Evolutionary conservation across 2,329 filamentous ascomycete genomes (phyloP).

Genomic region (Stachybotrys echinatus): DNA sequence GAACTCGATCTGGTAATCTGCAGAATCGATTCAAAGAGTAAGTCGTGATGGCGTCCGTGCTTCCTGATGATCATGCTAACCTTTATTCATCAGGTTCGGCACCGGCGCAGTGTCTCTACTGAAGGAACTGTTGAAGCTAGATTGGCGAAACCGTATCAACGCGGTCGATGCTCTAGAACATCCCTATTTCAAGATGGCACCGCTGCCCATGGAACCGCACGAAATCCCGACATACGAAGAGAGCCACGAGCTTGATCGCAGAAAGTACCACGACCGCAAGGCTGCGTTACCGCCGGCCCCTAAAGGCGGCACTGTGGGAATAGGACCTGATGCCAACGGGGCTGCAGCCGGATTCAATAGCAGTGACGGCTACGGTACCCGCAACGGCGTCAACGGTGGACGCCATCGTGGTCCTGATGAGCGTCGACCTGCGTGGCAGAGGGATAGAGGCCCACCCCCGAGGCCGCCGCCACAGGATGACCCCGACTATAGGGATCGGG

Average conservation of each 20-base stretch:
- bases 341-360: constrained; percentile 43
- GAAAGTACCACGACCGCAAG: constrained; percentile 83
- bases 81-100: constrained; percentile 47
- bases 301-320: constrained; percentile 83
- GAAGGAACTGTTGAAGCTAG: constrained; percentile 75
- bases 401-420: constrained; percentile 39
- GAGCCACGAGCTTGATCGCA: constrained; percentile 91
- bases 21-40: constrained; percentile 70
- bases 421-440: constrained; percentile 49
- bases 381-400: constrained; percentile 43
- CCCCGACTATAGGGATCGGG: constrained; percentile 35
- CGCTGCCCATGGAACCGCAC: constrained; percentile 73
- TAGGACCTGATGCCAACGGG: constrained; percentile 52
- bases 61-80: constrained; percentile 7
- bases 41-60: constrained; percentile 8
- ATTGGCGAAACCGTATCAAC: constrained; percentile 86
- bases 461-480: constrained; percentile 41
- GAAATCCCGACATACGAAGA: constrained; percentile 92
- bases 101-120: constrained; percentile 73
- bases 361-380: constrained; percentile 41
- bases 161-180: constrained; percentile 91
- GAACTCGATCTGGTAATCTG: constrained; percentile 59
- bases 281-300: constrained; percentile 83
- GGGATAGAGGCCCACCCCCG: constrained; percentile 46
- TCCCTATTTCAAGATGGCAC: constrained; percentile 78